Percentiles rank a stretch among this genome's conserved stretches.
phyloP scores from a whole-genome alignment of 805 yeast species.

The Starmerella kuoi region DNA sequence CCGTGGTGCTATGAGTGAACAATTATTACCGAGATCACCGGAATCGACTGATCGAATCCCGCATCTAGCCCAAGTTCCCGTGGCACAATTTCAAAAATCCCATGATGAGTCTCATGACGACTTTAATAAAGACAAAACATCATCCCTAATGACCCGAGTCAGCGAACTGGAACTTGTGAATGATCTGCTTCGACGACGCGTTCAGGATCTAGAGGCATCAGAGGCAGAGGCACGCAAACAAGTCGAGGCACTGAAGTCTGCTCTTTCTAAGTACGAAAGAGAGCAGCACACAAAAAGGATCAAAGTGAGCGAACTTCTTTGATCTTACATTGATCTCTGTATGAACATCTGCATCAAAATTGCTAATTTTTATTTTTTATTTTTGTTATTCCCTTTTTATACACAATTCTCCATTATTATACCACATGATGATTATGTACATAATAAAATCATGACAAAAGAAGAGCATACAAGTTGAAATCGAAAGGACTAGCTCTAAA shows the following conservation, averaged over 20 bases:
- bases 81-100: constrained; percentile 16
- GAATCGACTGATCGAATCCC: constrained; percentile 24
- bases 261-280: constrained; percentile 2
- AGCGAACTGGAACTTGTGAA: constrained; percentile 83
- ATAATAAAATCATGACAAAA: neutral
- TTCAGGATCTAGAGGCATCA: constrained; percentile 57
- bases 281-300: constrained; percentile 11
- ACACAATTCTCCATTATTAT: neutral
- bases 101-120: neutral
- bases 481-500: too few relatives aligned
- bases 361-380: neutral
- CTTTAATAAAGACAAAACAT: neutral
- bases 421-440: too few relatives aligned
- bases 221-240: constrained; percentile 28
- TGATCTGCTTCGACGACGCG: constrained; percentile 72
- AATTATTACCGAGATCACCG: constrained; percentile 23
- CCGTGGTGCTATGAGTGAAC: constrained; percentile 25
- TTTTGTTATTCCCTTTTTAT: neutral
- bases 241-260: constrained; percentile 11
- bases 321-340: too few relatives aligned
- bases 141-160: constrained; percentile 56
- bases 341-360: constrained; percentile 1
- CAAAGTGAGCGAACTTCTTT: constrained; percentile 16
- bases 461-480: neutral
- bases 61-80: constrained; percentile 21